Evolutionary conservation across 164 flowering plant genomes (phyloP).

Genomic region (Buxus sempervirens): DNA sequence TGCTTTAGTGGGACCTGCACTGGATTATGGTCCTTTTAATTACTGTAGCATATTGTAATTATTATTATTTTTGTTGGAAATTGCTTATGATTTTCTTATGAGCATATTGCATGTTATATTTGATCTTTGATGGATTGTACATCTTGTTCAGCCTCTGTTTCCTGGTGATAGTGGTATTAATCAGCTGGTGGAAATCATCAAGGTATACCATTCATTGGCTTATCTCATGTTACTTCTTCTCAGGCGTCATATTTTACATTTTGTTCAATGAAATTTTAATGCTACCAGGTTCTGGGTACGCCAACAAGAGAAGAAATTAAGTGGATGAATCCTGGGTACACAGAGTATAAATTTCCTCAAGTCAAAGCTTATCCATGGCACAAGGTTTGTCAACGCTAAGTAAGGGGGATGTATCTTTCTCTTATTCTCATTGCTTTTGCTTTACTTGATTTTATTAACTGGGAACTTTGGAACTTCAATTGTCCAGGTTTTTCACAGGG

Average conservation of each 20-base stretch:
- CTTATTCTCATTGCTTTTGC: slow-evolving; percentile 8
- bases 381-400: slow-evolving; percentile 51
- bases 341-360: slow-evolving; percentile 89
- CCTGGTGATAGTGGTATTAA: slow-evolving; percentile 92
- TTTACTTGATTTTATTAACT: neutral
- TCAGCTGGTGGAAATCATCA: slow-evolving; percentile 86
- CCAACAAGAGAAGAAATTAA: slow-evolving; percentile 97
- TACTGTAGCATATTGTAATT: too few species aligned
- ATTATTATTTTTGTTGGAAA: slow-evolving; percentile 6
- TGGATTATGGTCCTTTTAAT: too few species aligned
- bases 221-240: neutral
- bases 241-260: neutral
- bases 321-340: slow-evolving; percentile 97
- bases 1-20: too few species aligned
- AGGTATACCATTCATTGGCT: slow-evolving; percentile 35
- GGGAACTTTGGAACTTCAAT: neutral
- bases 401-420: neutral
- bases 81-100: neutral
- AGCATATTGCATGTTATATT: neutral
- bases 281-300: slow-evolving; percentile 71
- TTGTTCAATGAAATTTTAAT: neutral
- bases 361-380: slow-evolving; percentile 98
- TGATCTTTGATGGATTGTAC: slow-evolving; percentile 20
- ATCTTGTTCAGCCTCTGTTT: slow-evolving; percentile 65
- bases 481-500: slow-evolving; percentile 73